Conservation (phyloP, 441 rosid genomes). For the Bruguiera hainesii region DNA sequence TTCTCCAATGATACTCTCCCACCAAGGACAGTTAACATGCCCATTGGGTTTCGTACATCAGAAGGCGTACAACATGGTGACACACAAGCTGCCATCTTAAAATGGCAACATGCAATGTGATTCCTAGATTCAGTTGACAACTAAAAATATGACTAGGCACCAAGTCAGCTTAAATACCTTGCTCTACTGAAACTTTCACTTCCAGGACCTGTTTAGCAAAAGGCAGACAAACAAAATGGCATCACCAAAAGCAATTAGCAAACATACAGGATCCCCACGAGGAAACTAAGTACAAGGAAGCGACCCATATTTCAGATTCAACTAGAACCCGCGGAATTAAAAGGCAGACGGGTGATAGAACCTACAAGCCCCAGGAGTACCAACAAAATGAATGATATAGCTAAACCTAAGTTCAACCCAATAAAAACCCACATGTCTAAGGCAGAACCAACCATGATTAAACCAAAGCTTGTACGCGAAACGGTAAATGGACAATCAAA, state of each 20-base stretch:
- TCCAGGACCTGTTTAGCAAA: slow-evolving; percentile 30
- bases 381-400: no score
- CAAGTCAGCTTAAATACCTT: slow-evolving; percentile 20
- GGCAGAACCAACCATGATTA: no score
- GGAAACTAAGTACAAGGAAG: background rate
- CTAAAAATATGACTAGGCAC: slow-evolving; percentile 1
- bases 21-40: slow-evolving; percentile 56
- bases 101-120: background rate
- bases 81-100: slow-evolving; percentile 52
- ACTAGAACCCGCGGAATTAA: no score
- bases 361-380: no score
- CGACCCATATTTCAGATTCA: no score
- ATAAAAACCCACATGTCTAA: no score
- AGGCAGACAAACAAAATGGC: slow-evolving; percentile 10
- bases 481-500: no score
- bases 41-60: slow-evolving; percentile 42
- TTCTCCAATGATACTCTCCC: slow-evolving; percentile 48
- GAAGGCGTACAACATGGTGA: slow-evolving; percentile 52
- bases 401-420: no score
- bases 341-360: no score
- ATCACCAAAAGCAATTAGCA: background rate
- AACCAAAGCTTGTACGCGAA: no score
- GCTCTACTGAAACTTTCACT: slow-evolving; percentile 6
- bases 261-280: background rate
- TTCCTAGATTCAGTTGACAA: background rate